These are phyloP conservation scores for Suhomyces prunicola DNA, from an alignment of 805 yeast genomes.

Conservation along the genomic window DNA sequence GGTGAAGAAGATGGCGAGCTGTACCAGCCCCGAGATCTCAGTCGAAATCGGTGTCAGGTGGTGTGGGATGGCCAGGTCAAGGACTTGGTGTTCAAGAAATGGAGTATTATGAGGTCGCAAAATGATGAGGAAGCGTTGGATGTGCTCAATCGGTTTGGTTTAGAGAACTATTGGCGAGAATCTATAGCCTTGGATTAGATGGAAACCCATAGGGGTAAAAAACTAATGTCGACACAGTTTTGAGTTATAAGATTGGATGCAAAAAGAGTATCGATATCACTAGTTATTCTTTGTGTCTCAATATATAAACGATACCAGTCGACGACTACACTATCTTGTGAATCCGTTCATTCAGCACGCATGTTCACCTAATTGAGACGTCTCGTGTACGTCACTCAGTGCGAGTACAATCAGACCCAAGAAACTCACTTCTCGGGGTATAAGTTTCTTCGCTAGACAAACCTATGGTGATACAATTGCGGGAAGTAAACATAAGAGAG, in stretches of 20 bases:
- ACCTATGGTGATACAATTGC: too few relatives aligned
- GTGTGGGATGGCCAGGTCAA: conserved; percentile 72
- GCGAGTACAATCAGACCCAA: too few relatives aligned
- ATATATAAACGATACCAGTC: too few relatives aligned
- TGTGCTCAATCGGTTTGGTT: conserved; percentile 47
- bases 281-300: too few relatives aligned
- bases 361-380: too few relatives aligned
- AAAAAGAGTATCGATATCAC: background rate
- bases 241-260: background rate
- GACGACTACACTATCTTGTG: too few relatives aligned
- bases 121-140: conserved; percentile 50
- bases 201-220: background rate
- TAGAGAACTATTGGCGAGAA: conserved; percentile 59
- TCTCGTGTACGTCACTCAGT: too few relatives aligned
- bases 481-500: too few relatives aligned
- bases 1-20: conserved; percentile 1
- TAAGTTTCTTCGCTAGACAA: too few relatives aligned
- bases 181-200: background rate
- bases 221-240: too few relatives aligned
- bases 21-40: conserved; percentile 13
- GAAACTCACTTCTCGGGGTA: too few relatives aligned
- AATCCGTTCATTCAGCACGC: too few relatives aligned
- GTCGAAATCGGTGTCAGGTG: conserved; percentile 43
- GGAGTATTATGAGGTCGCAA: conserved; percentile 61
- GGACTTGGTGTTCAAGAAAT: conserved; percentile 55